Percentiles rank a stretch among this genome's conserved stretches.
These are phyloP conservation scores for Agapanthus africanus DNA, from an alignment of 106 monocot genomes.

Conservation along the genomic window DNA sequence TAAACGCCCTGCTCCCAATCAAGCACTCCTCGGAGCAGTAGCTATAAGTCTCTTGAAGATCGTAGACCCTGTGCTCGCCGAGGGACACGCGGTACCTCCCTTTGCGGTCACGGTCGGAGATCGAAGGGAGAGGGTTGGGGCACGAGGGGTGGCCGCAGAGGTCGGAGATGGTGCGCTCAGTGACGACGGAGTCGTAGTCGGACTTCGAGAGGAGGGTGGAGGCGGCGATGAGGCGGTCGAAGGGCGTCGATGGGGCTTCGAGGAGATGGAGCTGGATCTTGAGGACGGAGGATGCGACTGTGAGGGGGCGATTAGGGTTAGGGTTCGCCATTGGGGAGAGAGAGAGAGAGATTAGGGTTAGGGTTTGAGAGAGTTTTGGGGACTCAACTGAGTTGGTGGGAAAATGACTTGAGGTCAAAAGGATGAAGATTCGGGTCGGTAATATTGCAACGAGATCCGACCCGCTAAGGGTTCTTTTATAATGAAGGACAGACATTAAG, in stretches of 20 bases:
- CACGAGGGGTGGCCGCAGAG: slow-evolving; percentile 76
- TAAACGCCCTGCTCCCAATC: slow-evolving; percentile 44
- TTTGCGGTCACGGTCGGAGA: slow-evolving; percentile 15
- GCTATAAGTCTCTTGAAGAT: slow-evolving; percentile 59
- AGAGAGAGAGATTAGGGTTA: not conserved
- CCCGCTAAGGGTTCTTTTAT: too few species aligned
- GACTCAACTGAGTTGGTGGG: too few species aligned
- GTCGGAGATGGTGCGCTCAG: slow-evolving; percentile 60
- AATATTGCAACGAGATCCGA: too few species aligned
- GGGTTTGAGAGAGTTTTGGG: too few species aligned
- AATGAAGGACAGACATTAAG: too few species aligned
- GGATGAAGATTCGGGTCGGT: too few species aligned
- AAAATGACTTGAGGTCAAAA: too few species aligned
- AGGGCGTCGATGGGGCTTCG: slow-evolving; percentile 27
- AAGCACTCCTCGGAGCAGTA: slow-evolving; percentile 73
- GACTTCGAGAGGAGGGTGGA: slow-evolving; percentile 49
- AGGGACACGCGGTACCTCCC: slow-evolving; percentile 68
- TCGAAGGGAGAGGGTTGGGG: slow-evolving; percentile 26
- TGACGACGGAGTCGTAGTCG: slow-evolving; percentile 77
- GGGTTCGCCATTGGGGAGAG: slow-evolving; percentile 9
- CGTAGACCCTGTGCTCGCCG: slow-evolving; percentile 75
- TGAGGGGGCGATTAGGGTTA: slow-evolving; percentile 1
- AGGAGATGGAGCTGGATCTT: slow-evolving; percentile 53
- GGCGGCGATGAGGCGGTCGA: slow-evolving; percentile 42
- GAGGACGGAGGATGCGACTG: slow-evolving; percentile 34